Base-by-base conservation (phyloP, 805 yeast genomes). In the Saccharomycopsis amapae region DNA sequence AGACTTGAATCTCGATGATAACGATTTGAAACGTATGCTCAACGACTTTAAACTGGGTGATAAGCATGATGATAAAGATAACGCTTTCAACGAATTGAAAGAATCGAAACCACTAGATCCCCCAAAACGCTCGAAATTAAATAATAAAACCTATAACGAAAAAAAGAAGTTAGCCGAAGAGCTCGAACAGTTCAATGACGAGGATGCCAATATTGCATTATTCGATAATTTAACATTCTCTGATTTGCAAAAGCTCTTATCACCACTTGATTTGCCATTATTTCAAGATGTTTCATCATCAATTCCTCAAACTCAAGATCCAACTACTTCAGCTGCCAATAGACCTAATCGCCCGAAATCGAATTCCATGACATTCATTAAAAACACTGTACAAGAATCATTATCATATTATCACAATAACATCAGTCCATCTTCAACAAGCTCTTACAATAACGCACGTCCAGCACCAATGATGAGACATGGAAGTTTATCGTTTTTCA, bases 381-480 rank as follows among this genome's bases (percentile, higher is more conserved):
- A 45, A 23, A 44, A 45, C 34, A 28, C 49, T 5, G 13, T 49
- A 12, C 52, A 49, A 19, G 49, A 45, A 35, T 40, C 45, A 25
- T 17, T 46, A n/a, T 1, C 38, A 5, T 46, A 44, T 38, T 41
- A 48, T 23, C 36, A 45, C n/a, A 38, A 41, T 26, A 38, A 22
- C 3, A 20, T 13, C 13, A 20, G 17, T 5, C 26, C 42, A 15
- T 13, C 32, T 32, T 17, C 25, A 13, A 33, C 31, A n/a, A 7
- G 38, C 9, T 12, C 36, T 13, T 25, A 22, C 39, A 41, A 9
- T n/a, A 22, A 41, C 18, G 13, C 18, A 13, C 19, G 24, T n/a
- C 22, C 31, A 13, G 18, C 12, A n/a, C n/a, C n/a, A 24, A 15
- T 15, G 26, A 20, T 24, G 17, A 26, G n/a, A n/a, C n/a, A n/a